Evolutionary conservation across 306 rosid species (phyloP).

Genomic region (Corylus americana): DNA sequence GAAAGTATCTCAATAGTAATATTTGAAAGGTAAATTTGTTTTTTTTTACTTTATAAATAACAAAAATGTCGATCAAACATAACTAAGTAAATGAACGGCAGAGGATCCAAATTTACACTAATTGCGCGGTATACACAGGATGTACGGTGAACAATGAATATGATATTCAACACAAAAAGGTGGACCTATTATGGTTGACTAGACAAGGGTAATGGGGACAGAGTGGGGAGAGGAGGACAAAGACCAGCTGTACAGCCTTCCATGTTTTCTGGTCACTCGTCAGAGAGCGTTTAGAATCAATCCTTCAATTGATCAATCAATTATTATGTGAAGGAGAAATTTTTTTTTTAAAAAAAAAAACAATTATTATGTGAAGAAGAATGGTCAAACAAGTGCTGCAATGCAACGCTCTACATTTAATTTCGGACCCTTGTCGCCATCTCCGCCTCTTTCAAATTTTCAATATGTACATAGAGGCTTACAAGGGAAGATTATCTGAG

Average conservation of each 20-base stretch:
- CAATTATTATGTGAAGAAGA: conserved; percentile 19
- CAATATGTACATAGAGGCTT: too few species aligned
- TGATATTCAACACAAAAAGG: background rate
- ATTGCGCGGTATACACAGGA: too few species aligned
- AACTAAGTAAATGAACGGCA: too few species aligned
- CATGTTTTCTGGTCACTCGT: conserved; percentile 54
- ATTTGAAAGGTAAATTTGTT: too few species aligned
- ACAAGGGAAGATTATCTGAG: too few species aligned
- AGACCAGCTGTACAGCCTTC: background rate
- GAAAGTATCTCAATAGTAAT: too few species aligned
- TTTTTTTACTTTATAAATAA: too few species aligned
- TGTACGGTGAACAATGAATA: background rate
- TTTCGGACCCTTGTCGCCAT: conserved; percentile 29
- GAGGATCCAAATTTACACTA: too few species aligned
- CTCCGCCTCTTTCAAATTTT: conserved; percentile 41
- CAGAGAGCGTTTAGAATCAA: background rate
- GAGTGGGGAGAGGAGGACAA: conserved; percentile 23
- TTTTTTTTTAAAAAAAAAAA: too few species aligned
- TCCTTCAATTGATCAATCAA: too few species aligned
- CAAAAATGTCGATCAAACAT: too few species aligned
- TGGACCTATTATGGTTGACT: background rate
- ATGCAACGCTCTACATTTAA: conserved; percentile 37
- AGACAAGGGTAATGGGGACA: background rate
- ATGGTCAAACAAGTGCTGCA: conserved; percentile 37
- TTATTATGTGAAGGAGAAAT: conserved; percentile 20